phyloP scores from a whole-genome alignment of 495 filamentous ascomycete species.

The Penicillium steckii region DNA sequence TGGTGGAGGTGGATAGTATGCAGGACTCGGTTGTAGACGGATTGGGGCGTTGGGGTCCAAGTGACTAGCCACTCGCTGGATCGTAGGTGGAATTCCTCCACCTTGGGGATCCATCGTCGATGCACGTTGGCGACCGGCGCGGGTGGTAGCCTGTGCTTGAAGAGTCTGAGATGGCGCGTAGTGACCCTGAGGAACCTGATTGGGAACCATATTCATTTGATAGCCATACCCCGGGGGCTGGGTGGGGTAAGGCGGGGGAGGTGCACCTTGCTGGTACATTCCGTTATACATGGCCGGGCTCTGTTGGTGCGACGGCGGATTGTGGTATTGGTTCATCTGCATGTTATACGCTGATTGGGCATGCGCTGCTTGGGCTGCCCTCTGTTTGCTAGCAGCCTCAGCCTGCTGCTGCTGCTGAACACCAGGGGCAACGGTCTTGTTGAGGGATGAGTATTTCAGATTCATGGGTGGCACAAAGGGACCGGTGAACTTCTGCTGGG shows the following conservation, averaged over 20 bases:
- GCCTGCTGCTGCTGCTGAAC: conserved; percentile 96
- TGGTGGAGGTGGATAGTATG: conserved; percentile 95
- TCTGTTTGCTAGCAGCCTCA: conserved; percentile 86
- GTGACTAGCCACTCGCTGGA: conserved; percentile 95
- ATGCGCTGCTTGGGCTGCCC: conserved; percentile 63
- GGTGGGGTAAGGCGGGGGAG: conserved; percentile 83
- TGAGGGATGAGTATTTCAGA: conserved; percentile 76
- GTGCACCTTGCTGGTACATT: conserved; percentile 73
- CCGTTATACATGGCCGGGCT: conserved; percentile 68
- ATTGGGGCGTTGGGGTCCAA: conserved; percentile 95
- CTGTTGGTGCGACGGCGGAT: background rate
- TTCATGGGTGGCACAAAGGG: conserved; percentile 98
- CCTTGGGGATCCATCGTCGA: conserved; percentile 94
- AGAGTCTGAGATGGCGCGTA: conserved; percentile 71
- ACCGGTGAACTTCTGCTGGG: conserved; percentile 94
- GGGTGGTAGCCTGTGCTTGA: conserved; percentile 81
- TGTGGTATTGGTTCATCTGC: conserved; percentile 59
- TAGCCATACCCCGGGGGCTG: conserved; percentile 68
- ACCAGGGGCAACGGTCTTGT: conserved; percentile 89
- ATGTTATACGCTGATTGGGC: conserved; percentile 56
- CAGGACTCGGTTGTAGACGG: conserved; percentile 89
- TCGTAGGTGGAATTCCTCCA: conserved; percentile 84
- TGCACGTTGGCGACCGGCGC: conserved; percentile 83
- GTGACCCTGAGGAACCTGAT: conserved; percentile 62
- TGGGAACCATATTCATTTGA: conserved; percentile 70